Conservation (phyloP, 2,329 filamentous ascomycete species). For the Acephala macrosclerotiorum region DNA sequence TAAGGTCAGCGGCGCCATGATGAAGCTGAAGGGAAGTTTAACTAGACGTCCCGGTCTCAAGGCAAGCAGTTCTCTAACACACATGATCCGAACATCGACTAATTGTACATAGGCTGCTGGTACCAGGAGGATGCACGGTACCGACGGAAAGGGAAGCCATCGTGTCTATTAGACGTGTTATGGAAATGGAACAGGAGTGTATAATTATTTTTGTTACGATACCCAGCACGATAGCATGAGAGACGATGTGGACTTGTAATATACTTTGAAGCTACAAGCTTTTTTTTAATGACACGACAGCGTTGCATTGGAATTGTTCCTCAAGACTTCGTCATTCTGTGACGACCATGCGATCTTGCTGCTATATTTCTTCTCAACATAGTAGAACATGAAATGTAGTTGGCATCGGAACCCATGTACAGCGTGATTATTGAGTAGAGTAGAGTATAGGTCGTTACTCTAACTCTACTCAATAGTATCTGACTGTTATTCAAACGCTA, state of each 20-base stretch:
- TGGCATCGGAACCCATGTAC: no score
- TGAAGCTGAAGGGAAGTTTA: conserved; percentile 75
- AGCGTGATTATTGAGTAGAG: no score
- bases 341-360: no score
- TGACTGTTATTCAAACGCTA: no score
- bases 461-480: no score
- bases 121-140: conserved; percentile 76
- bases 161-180: conserved; percentile 35
- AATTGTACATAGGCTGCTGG: conserved; percentile 67
- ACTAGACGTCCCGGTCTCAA: conserved; percentile 75
- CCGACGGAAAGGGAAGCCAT: conserved; percentile 69
- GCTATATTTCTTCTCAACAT: no score
- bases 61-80: conserved; percentile 50
- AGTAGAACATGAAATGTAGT: no score
- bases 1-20: conserved; percentile 78
- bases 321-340: background rate
- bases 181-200: conserved; percentile 9
- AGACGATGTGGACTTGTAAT: conserved; percentile 19
- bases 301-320: background rate
- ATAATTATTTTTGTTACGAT: conserved; percentile 26
- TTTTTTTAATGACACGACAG: conserved; percentile 14
- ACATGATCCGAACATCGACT: conserved; percentile 1
- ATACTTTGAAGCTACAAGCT: conserved; percentile 23
- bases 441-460: no score
- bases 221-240: conserved; percentile 20